Evolutionary conservation across 495 filamentous ascomycete species (phyloP).

Genomic region (Aspergillus bertholletiae): DNA sequence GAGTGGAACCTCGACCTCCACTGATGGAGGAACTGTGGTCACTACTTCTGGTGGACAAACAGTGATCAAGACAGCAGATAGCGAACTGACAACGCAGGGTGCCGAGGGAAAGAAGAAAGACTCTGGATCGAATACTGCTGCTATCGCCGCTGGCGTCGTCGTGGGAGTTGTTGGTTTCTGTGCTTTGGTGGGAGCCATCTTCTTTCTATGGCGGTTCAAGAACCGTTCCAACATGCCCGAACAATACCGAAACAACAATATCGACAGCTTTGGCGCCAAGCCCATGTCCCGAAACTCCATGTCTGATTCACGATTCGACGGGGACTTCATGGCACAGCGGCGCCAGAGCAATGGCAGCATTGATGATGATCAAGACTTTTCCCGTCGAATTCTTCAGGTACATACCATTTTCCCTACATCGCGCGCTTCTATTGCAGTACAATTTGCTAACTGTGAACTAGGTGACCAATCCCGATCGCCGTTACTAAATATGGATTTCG

Average conservation of each 20-base stretch:
- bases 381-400: constrained; percentile 91
- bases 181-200: constrained; percentile 61
- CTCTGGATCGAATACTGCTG: constrained; percentile 57
- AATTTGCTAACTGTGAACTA: constrained; percentile 15
- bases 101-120: constrained; percentile 22
- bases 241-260: constrained; percentile 72
- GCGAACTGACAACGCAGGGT: constrained; percentile 14
- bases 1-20: constrained; percentile 17
- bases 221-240: constrained; percentile 71
- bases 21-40: constrained; percentile 13
- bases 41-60: constrained; percentile 31
- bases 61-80: constrained; percentile 33
- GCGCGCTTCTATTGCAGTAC: not conserved
- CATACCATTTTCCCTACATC: constrained; percentile 8
- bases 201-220: constrained; percentile 73
- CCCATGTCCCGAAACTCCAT: constrained; percentile 55
- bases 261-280: constrained; percentile 64
- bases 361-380: constrained; percentile 97
- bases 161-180: constrained; percentile 72
- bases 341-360: constrained; percentile 96
- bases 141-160: constrained; percentile 85
- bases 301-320: constrained; percentile 83
- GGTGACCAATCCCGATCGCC: constrained; percentile 50
- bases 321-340: constrained; percentile 75
- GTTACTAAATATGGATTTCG: constrained; percentile 14